phyloP scores from a whole-genome alignment of 768 basidiomycete species.

The Suillus fuscotomentosus region DNA sequence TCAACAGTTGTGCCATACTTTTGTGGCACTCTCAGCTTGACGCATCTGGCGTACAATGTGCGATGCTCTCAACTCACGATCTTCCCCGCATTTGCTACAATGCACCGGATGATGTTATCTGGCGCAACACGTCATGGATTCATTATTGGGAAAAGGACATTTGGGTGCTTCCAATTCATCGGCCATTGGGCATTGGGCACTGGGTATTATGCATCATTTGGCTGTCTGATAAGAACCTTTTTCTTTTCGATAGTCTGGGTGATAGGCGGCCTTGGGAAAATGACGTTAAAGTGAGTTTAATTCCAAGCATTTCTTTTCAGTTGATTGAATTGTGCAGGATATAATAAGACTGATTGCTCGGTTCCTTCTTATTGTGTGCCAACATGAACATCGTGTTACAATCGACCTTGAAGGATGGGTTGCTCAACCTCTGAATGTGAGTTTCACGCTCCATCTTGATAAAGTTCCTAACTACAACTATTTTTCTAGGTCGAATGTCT shows the following conservation, averaged over 20 bases:
- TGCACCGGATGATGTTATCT: constrained; percentile 14
- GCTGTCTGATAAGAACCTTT: background rate
- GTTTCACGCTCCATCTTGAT: no score
- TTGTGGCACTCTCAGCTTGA: constrained; percentile 1
- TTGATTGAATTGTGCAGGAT: no score
- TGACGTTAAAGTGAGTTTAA: no score
- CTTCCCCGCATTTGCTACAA: constrained; percentile 3
- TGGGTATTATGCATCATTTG: background rate
- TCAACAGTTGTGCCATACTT: constrained; percentile 14
- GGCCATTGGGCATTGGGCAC: background rate
- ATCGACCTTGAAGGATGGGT: no score
- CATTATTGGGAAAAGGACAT: constrained; percentile 28
- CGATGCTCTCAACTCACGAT: constrained; percentile 10
- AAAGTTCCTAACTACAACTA: no score
- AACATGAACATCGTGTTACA: no score
- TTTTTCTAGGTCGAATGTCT: no score
- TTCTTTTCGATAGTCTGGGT: background rate
- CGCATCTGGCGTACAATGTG: background rate
- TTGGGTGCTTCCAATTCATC: constrained; percentile 33
- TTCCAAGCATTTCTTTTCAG: no score
- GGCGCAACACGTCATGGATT: constrained; percentile 11
- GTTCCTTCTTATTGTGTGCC: no score
- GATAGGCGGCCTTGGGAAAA: no score
- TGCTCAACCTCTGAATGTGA: no score
- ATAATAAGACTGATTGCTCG: no score